Conservation (phyloP, 2,329 filamentous ascomycete species). For the Penicillium sp. region DNA sequence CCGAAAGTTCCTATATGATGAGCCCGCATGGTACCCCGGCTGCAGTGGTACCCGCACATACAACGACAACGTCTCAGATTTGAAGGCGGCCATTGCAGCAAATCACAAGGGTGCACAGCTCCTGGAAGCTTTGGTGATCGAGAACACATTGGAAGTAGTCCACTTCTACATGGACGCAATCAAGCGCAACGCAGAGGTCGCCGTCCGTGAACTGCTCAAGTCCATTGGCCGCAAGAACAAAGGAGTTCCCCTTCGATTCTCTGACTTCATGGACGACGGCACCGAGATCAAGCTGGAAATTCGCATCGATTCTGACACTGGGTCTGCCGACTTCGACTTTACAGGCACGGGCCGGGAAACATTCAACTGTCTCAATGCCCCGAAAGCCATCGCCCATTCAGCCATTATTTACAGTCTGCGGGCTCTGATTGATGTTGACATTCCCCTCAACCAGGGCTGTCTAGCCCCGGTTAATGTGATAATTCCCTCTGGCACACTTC, state of each 20-base stretch:
- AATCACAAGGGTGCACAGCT: constrained; percentile 42
- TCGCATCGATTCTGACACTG: constrained; percentile 69
- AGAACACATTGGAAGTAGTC: constrained; percentile 32
- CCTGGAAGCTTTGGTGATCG: constrained; percentile 34
- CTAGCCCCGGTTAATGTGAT: constrained; percentile 67
- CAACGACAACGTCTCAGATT: constrained; percentile 44
- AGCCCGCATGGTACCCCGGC: constrained; percentile 67
- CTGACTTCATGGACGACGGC: constrained; percentile 78
- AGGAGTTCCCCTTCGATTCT: constrained; percentile 56
- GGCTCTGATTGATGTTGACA: constrained; percentile 71
- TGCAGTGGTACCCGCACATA: constrained; percentile 70
- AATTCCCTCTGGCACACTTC: constrained; percentile 61
- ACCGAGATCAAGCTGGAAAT: constrained; percentile 69
- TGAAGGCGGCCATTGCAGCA: constrained; percentile 46
- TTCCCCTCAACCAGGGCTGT: constrained; percentile 78
- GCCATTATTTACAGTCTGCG: constrained; percentile 54
- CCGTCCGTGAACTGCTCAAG: constrained; percentile 55
- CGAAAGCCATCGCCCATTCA: constrained; percentile 70
- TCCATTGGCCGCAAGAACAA: constrained; percentile 51
- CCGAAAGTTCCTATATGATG: constrained; percentile 62
- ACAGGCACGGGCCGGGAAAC: constrained; percentile 63
- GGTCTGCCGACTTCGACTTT: constrained; percentile 70
- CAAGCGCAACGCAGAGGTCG: constrained; percentile 70
- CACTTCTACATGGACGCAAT: constrained; percentile 44
- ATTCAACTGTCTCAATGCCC: constrained; percentile 71